Conservation (phyloP, 2,329 filamentous ascomycete species). For the Calonectria naviculata region DNA sequence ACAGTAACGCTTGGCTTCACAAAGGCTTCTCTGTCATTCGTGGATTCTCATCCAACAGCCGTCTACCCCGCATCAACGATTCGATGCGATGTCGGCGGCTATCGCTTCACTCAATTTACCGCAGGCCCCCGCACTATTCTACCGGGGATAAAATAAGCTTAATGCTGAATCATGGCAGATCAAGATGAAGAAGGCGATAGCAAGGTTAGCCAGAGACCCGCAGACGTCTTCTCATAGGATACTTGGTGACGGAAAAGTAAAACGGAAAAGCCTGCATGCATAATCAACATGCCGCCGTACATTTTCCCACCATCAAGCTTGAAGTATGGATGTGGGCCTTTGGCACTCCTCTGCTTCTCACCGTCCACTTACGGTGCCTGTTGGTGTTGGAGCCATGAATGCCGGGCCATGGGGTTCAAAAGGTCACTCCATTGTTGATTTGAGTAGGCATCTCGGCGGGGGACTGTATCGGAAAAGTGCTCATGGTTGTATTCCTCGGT, state of each 20-base stretch:
- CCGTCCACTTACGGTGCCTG: neutral
- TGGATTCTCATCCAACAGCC: neutral
- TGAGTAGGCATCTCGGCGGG: neutral
- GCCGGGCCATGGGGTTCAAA: neutral
- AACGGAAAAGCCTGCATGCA: neutral
- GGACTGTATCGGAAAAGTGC: neutral
- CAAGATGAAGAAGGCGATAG: neutral
- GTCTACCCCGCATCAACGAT: neutral
- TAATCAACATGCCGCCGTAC: neutral
- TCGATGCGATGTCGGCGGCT: neutral
- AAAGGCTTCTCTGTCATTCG: neutral
- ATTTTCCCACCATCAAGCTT: conserved; percentile 4
- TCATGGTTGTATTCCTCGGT: neutral
- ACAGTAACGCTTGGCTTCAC: neutral
- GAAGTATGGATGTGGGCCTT: neutral
- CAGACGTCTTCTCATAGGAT: neutral
- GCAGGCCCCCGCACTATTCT: neutral
- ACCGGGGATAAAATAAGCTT: neutral
- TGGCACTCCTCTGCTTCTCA: neutral
- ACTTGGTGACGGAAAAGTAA: neutral
- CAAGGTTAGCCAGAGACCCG: neutral
- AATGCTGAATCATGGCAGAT: neutral
- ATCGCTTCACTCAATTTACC: neutral
- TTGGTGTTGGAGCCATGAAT: neutral
- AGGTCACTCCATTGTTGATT: neutral